Conservation (phyloP, 768 basidiomycete genomes). For the Auriculariales sp. region DNA sequence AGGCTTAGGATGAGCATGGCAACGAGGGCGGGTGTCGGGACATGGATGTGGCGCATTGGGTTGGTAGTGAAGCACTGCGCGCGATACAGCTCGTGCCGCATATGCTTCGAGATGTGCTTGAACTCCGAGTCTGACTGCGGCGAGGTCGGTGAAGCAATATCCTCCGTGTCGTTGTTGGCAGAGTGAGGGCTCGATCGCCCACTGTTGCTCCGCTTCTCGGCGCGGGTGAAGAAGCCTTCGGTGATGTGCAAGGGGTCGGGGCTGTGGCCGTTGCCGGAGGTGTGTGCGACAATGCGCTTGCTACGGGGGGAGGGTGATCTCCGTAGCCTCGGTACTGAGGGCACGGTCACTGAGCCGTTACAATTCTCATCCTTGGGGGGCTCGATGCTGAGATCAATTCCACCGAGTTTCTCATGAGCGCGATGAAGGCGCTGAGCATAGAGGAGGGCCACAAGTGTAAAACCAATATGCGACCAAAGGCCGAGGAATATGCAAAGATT, state of each 20-base stretch:
- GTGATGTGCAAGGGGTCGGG: background rate
- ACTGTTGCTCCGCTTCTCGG: background rate
- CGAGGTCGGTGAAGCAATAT: too few species aligned
- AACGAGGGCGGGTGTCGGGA: background rate
- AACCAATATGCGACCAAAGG: background rate
- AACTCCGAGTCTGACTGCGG: too few species aligned
- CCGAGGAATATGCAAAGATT: constrained; percentile 1
- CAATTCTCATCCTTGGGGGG: too few species aligned
- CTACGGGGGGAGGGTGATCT: background rate
- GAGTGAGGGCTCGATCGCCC: background rate
- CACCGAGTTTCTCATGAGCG: background rate
- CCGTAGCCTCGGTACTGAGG: too few species aligned
- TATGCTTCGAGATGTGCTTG: background rate
- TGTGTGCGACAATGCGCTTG: background rate
- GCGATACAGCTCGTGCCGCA: background rate
- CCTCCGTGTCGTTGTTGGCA: background rate
- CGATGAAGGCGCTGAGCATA: background rate
- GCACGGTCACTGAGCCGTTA: too few species aligned
- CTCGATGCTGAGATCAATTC: background rate
- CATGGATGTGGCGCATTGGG: background rate
- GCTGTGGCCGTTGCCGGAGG: background rate
- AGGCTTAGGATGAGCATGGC: background rate
- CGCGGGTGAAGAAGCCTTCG: background rate
- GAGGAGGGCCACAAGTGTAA: background rate
- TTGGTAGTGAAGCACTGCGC: background rate